phyloP scores from a whole-genome alignment of 1,139 yeast species.

The Hansenula lynferdii region DNA sequence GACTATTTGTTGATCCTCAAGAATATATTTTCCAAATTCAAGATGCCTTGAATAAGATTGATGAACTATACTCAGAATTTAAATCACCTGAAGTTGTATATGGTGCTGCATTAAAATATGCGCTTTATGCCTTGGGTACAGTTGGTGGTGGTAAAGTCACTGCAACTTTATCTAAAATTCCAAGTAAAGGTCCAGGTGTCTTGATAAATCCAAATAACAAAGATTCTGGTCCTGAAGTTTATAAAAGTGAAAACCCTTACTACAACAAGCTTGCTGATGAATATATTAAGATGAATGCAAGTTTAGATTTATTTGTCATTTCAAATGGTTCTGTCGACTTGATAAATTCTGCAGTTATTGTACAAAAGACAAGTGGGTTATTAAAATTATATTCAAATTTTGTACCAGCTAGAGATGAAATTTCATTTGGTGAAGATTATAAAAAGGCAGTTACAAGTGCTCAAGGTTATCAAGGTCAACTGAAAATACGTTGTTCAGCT shows the following conservation, averaged over 20 bases:
- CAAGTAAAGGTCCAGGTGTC: slow-evolving; percentile 85
- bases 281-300: slow-evolving; percentile 56
- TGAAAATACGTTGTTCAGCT: slow-evolving; percentile 82
- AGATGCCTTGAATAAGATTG: slow-evolving; percentile 61
- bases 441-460: slow-evolving; percentile 38
- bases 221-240: slow-evolving; percentile 52
- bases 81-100: slow-evolving; percentile 68
- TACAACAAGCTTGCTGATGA: slow-evolving; percentile 59
- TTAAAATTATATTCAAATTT: slow-evolving; percentile 65
- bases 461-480: slow-evolving; percentile 74
- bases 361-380: slow-evolving; percentile 69
- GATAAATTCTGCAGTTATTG: slow-evolving; percentile 65
- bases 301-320: slow-evolving; percentile 72
- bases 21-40: slow-evolving; percentile 63
- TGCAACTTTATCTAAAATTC: slow-evolving; percentile 61
- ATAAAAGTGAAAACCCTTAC: slow-evolving; percentile 57
- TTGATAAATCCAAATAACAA: slow-evolving; percentile 43
- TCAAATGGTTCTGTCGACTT: slow-evolving; percentile 66
- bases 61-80: slow-evolving; percentile 37
- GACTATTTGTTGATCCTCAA: slow-evolving; percentile 75
- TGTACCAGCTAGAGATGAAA: slow-evolving; percentile 65
- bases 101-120: slow-evolving; percentile 75
- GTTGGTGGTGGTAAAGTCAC: slow-evolving; percentile 82
- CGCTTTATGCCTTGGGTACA: slow-evolving; percentile 55
- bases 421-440: slow-evolving; percentile 58